Conservation (phyloP, 1,139 yeast genomes). For the Saccharomyces pastorianus region DNA sequence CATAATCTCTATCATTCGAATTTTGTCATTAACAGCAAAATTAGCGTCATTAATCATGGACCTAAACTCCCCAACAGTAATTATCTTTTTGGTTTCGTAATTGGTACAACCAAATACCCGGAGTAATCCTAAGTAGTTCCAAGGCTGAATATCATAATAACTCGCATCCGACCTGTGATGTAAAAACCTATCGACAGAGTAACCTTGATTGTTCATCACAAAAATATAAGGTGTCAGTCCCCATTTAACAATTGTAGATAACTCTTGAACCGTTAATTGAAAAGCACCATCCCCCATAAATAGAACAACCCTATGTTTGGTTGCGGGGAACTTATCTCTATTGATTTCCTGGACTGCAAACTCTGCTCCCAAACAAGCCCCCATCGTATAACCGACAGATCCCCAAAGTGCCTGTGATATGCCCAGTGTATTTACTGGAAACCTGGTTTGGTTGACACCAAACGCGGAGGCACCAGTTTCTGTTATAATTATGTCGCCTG, state of each 20-base stretch:
- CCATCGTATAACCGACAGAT: conserved; percentile 78
- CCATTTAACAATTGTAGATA: conserved; percentile 75
- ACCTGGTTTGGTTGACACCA: conserved; percentile 69
- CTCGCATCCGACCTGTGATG: conserved; percentile 58
- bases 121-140: conserved; percentile 65
- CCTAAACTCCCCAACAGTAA: conserved; percentile 43
- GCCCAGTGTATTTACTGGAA: conserved; percentile 63
- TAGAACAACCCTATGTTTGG: conserved; percentile 55
- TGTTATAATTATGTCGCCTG: conserved; percentile 70
- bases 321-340: conserved; percentile 32
- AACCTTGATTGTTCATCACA: conserved; percentile 76
- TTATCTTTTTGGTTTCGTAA: conserved; percentile 52
- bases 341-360: conserved; percentile 64
- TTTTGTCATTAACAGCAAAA: conserved; percentile 54
- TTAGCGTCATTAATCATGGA: conserved; percentile 36
- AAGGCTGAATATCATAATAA: conserved; percentile 74
- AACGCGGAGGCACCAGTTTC: conserved; percentile 90
- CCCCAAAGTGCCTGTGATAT: conserved; percentile 88
- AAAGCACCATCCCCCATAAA: conserved; percentile 88
- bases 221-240: conserved; percentile 69
- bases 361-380: conserved; percentile 77
- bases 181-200: conserved; percentile 78
- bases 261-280: conserved; percentile 79
- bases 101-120: conserved; percentile 60
- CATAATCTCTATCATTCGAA: conserved; percentile 71